These are phyloP conservation scores for Microsporum ferrugineum DNA, from an alignment of 2,329 filamentous ascomycete genomes.

Conservation along the genomic window DNA sequence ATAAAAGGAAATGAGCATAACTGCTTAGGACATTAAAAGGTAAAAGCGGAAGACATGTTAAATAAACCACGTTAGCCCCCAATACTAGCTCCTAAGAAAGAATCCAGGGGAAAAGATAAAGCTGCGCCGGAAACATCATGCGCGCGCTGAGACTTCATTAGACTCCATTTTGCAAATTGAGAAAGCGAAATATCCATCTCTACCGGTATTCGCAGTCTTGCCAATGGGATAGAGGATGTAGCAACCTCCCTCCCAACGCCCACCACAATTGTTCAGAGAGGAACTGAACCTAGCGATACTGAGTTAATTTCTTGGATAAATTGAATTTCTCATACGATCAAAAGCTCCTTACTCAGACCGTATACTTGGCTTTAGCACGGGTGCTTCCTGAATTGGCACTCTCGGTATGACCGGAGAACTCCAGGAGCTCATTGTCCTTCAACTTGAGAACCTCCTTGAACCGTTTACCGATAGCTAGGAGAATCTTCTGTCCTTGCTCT, in stretches of 20 bases:
- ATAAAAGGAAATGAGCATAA: background rate
- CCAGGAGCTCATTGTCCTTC: constrained; percentile 62
- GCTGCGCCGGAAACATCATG: background rate
- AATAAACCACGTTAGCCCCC: background rate
- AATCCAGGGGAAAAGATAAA: background rate
- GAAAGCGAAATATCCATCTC: background rate
- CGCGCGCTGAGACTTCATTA: background rate
- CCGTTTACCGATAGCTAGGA: constrained; percentile 70
- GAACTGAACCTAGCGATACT: background rate
- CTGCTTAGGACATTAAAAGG: background rate
- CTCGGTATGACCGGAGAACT: constrained; percentile 96
- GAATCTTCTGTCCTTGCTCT: constrained; percentile 75
- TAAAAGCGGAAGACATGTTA: background rate
- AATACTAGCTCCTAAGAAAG: background rate
- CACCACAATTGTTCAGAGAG: background rate
- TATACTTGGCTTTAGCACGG: constrained; percentile 87
- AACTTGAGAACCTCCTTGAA: constrained; percentile 91
- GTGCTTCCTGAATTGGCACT: constrained; percentile 87
- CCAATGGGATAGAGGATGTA: background rate
- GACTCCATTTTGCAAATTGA: background rate
- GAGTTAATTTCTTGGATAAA: background rate
- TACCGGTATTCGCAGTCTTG: background rate
- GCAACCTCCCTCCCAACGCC: background rate
- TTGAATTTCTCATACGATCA: background rate
- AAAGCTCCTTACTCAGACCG: constrained; percentile 46